phyloP scores from a whole-genome alignment of 495 filamentous ascomycete species.

The Saxophila tyrrhenica region DNA sequence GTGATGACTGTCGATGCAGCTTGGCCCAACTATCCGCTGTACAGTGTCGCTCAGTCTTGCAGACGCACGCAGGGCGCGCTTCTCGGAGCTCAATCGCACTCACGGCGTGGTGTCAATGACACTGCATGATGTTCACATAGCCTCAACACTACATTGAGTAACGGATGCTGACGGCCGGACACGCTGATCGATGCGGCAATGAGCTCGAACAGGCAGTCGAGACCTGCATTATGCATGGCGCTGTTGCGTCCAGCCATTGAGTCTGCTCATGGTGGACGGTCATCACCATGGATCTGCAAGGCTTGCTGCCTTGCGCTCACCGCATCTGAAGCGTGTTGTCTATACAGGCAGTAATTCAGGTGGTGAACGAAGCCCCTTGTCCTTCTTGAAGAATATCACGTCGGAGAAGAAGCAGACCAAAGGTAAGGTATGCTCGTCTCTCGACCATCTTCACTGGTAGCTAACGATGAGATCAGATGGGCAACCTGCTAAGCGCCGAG shows the following conservation, averaged over 20 bases:
- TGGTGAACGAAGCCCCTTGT: conserved; percentile 22
- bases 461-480: conserved; percentile 47
- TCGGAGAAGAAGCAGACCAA: conserved; percentile 48
- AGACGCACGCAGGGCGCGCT: too few relatives aligned
- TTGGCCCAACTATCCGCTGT: neutral
- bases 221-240: neutral
- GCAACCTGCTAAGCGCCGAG: conserved; percentile 74
- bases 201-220: neutral
- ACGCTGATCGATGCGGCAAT: neutral
- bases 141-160: too few relatives aligned
- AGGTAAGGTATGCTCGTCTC: conserved; percentile 27
- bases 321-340: neutral
- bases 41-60: too few relatives aligned
- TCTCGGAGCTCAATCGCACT: neutral
- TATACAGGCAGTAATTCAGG: neutral
- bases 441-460: too few relatives aligned
- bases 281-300: neutral
- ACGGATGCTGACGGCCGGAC: neutral
- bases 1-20: too few relatives aligned
- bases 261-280: neutral
- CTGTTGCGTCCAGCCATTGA: neutral
- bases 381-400: conserved; percentile 47
- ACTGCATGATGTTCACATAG: neutral
- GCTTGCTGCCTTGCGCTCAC: neutral
- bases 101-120: neutral